Evolutionary conservation across 495 filamentous ascomycete species (phyloP).

Genomic region (Aspergillus homomorphus): DNA sequence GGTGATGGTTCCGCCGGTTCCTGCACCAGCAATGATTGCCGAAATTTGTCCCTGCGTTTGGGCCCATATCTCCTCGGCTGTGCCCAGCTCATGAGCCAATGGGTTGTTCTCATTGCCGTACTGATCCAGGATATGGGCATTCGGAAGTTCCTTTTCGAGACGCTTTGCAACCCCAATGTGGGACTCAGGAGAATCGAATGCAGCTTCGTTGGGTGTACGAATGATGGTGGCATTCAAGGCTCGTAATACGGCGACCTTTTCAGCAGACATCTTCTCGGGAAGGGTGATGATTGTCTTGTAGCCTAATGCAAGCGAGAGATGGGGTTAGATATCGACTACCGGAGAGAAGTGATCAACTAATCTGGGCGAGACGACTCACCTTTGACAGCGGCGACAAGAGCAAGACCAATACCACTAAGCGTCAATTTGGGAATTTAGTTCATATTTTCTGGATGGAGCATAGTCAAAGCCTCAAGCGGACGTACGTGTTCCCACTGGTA

Average conservation of each 20-base stretch:
- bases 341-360: not conserved
- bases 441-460: not conserved
- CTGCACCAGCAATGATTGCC: conserved; percentile 85
- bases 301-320: conserved; percentile 29
- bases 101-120: conserved; percentile 93
- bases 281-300: conserved; percentile 99
- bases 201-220: conserved; percentile 92
- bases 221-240: conserved; percentile 97
- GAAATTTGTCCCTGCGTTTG: conserved; percentile 85
- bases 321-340: not conserved
- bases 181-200: conserved; percentile 88
- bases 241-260: conserved; percentile 92
- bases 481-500: conserved; percentile 92
- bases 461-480: conserved; percentile 10
- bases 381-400: conserved; percentile 90
- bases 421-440: conserved; percentile 20
- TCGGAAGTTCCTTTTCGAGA: conserved; percentile 91
- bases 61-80: conserved; percentile 92
- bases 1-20: conserved; percentile 93
- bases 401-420: conserved; percentile 82
- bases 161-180: conserved; percentile 93
- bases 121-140: conserved; percentile 95
- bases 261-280: conserved; percentile 98
- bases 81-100: conserved; percentile 88
- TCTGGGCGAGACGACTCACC: conserved; percentile 38